These are phyloP conservation scores for Glaciozyma martinii DNA, from an alignment of 768 basidiomycete species.

Conservation along the genomic window DNA sequence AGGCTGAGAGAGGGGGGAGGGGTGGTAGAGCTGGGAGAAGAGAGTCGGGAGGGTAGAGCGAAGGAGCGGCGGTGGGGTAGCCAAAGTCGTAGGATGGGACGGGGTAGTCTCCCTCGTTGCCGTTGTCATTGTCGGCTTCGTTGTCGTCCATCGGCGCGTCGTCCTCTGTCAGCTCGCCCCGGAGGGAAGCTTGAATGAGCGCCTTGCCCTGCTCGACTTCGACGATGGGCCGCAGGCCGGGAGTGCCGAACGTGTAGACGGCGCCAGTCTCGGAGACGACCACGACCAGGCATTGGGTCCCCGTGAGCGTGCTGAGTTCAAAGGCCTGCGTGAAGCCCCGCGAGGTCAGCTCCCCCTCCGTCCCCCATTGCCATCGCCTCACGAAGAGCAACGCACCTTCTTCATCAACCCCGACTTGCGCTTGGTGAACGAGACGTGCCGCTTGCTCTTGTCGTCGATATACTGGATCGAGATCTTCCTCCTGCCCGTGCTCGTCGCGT, in stretches of 20 bases:
- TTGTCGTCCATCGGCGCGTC: neutral
- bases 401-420: slow-evolving; percentile 33
- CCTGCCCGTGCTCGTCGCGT: slow-evolving; percentile 24
- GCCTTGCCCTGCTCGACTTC: slow-evolving; percentile 10
- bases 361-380: neutral
- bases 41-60: neutral
- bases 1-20: neutral
- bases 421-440: slow-evolving; percentile 31
- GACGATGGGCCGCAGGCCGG: slow-evolving; percentile 16
- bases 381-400: slow-evolving; percentile 10
- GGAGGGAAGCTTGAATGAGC: slow-evolving; percentile 11
- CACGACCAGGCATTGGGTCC: slow-evolving; percentile 24
- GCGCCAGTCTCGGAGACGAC: slow-evolving; percentile 27
- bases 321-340: slow-evolving; percentile 10
- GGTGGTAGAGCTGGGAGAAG: neutral
- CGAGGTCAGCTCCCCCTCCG: neutral
- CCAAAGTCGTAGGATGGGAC: neutral
- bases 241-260: slow-evolving; percentile 28
- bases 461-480: slow-evolving; percentile 24
- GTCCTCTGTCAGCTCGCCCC: slow-evolving; percentile 7
- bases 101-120: neutral
- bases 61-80: too few species aligned
- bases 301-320: slow-evolving; percentile 31
- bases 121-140: neutral
- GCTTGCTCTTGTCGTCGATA: slow-evolving; percentile 26